Base-by-base conservation (phyloP, 2,329 filamentous ascomycete species). In the Aspergillus cejpii region DNA sequence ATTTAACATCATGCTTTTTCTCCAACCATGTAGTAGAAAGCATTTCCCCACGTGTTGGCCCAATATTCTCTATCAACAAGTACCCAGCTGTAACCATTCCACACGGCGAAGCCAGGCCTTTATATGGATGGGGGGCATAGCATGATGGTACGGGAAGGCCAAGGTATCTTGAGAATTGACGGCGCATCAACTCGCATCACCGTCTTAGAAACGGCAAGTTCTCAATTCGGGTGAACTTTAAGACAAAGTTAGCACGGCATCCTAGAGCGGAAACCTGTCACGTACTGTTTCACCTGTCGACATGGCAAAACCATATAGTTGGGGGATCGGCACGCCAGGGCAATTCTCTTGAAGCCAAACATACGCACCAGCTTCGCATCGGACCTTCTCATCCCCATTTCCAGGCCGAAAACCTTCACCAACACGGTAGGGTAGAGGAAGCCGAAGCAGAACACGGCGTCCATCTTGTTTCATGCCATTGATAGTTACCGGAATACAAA, bases 1-100 rank as follows among this genome's bases (percentile, higher is more conserved):
- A 21, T 6, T 45, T 23, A 3, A 21, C 17, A 39, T 54, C 42
- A 17, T 49, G 26, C 5, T 39, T 41, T 21, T 36, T 37, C n/a
- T 51, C 43, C 5, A 15, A 3, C 55, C 56, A 57, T 5, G 48
- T 50, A n/a, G 47, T 44, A 5, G 54, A 58, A 33, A 58, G 54
- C 54, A 58, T 54, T n/a, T 26, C 29, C 4, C 52, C 52, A 39
- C 42, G 27, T 19, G 39, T 21, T 29, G 33, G 12, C 15, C 56
- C 52, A 15, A 56, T 51, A 15, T 49, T 54, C 11, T 57, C 53
- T 2, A 56, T 48, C 17, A 57, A 29, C 3, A 56, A n/a, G 36
- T 57, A 56, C 2, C 46, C 45, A 6, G 8, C 14, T 1, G 24
- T 14, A n/a, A 29, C 8, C 23, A 24, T 5, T 4, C 23, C 23